Evolutionary conservation across 257 asterid species (phyloP), one percentile per base, ranked within the genome.

Genomic region (Osmanthus fragrans): DNA sequence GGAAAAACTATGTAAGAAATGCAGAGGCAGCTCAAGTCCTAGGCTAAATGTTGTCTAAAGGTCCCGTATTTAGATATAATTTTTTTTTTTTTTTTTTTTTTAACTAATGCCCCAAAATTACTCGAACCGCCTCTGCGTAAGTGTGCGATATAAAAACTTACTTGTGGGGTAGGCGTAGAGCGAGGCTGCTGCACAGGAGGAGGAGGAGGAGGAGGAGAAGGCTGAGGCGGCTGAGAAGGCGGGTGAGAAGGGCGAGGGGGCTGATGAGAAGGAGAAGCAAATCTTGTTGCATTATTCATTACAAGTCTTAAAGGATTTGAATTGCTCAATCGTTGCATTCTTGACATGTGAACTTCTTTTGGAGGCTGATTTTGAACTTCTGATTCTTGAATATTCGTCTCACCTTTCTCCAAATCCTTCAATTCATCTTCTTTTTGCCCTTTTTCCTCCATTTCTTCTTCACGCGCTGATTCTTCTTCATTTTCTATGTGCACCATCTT

Each of bases 231-330:
- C 16, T 71, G 71, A 30, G 13, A 70, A 0, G 84, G 73, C 12
- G 77, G 34, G 9, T 85, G 81, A 72, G 87, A 70, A 34, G 86
- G 81, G 5, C 56, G 89, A 9, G 87, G 81, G 0, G 40, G 83
- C 5, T 36, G 84, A 19, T 30, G 89, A 40, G 78, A 70, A 7
- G 69, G 34, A 8, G 69, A 63, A 63, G 69, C 34, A 10, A 11
- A 1, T 10, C 34, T 63, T 23, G 18, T 63, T 27, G 69, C 97
- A 77, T 80, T 87, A 40, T 93, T 86, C 51, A 92, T 81, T 2
- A 93, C 94, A 60, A 96, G 92, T 64, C 97, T 80, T 11, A 96
- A 78, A 21, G 98, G 99, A 65, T 96, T 96, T 21, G 98, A 91
- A 10, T 89, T 81, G 75, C 92, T 93, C 82, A 96, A 83, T 77